These are phyloP conservation scores for Fusarium sp. DNA, from an alignment of 2,329 filamentous ascomycete genomes.

Conservation along the genomic window DNA sequence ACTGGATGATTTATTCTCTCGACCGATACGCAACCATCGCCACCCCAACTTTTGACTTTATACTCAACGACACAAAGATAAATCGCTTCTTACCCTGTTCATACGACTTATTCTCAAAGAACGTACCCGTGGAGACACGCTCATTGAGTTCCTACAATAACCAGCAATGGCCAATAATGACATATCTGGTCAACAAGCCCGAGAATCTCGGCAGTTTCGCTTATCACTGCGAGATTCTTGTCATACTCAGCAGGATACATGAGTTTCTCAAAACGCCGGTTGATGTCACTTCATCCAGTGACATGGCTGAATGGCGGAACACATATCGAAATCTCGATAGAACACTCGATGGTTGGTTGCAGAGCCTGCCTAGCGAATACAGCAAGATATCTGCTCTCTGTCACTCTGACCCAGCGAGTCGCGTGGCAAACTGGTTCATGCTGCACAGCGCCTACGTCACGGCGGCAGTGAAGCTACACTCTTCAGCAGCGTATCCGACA, in stretches of 20 bases:
- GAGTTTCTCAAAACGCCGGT: conserved; percentile 58
- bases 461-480: conserved; percentile 60
- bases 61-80: conserved; percentile 57
- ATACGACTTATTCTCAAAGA: conserved; percentile 60
- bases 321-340: conserved; percentile 57
- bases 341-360: conserved; percentile 58
- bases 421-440: conserved; percentile 63
- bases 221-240: conserved; percentile 60
- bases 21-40: conserved; percentile 61
- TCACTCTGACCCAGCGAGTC: conserved; percentile 60
- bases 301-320: conserved; percentile 58
- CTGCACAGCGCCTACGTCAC: conserved; percentile 61
- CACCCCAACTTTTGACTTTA: conserved; percentile 58
- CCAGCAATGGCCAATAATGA: conserved; percentile 42
- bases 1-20: conserved; percentile 62
- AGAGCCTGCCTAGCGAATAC: conserved; percentile 60
- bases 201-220: conserved; percentile 62
- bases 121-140: conserved; percentile 59
- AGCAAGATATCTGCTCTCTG: conserved; percentile 61
- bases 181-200: conserved; percentile 54
- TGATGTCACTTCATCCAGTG: conserved; percentile 55
- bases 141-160: conserved; percentile 48
- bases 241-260: conserved; percentile 59
- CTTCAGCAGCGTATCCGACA: conserved; percentile 59
- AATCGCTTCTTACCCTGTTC: conserved; percentile 59